A percentile compares a stretch with the other conserved stretches of the same genome.
Evolutionary conservation across 2,329 filamentous ascomycete species (phyloP).

Genomic region (Fusarium ramigenum): DNA sequence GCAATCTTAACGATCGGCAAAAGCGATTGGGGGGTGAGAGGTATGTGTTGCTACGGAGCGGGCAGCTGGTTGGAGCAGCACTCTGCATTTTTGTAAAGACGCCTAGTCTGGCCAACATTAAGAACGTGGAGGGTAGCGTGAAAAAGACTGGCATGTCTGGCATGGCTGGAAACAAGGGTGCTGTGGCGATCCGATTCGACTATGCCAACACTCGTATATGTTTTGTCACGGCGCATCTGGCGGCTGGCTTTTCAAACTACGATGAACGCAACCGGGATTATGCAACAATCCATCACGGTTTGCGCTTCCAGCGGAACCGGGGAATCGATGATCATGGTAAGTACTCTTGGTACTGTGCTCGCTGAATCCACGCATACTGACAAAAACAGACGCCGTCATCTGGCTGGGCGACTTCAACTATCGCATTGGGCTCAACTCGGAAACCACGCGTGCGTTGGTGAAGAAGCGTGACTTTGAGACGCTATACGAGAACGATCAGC

Average conservation of each 20-base stretch:
- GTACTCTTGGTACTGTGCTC: background rate
- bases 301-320: constrained; percentile 90
- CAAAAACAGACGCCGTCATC: constrained; percentile 71
- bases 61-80: constrained; percentile 93
- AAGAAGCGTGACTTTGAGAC: constrained; percentile 76
- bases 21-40: constrained; percentile 72
- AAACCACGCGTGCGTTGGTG: constrained; percentile 79
- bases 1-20: constrained; percentile 78
- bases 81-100: constrained; percentile 90
- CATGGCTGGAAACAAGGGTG: constrained; percentile 97
- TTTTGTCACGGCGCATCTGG: constrained; percentile 95
- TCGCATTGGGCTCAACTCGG: constrained; percentile 84
- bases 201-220: constrained; percentile 93
- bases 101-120: constrained; percentile 81
- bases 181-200: constrained; percentile 94
- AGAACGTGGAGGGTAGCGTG: constrained; percentile 94
- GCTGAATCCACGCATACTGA: constrained; percentile 33
- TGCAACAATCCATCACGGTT: constrained; percentile 83
- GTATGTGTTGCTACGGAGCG: constrained; percentile 90
- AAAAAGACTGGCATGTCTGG: constrained; percentile 96
- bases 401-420: constrained; percentile 99
- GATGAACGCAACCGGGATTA: constrained; percentile 96
- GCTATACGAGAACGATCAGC: constrained; percentile 91
- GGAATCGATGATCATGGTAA: constrained; percentile 89
- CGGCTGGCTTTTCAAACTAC: constrained; percentile 95